Evolutionary conservation across 805 yeast species (phyloP), one percentile per base, ranked within the genome.

Genomic region (Candida manassasensis): DNA sequence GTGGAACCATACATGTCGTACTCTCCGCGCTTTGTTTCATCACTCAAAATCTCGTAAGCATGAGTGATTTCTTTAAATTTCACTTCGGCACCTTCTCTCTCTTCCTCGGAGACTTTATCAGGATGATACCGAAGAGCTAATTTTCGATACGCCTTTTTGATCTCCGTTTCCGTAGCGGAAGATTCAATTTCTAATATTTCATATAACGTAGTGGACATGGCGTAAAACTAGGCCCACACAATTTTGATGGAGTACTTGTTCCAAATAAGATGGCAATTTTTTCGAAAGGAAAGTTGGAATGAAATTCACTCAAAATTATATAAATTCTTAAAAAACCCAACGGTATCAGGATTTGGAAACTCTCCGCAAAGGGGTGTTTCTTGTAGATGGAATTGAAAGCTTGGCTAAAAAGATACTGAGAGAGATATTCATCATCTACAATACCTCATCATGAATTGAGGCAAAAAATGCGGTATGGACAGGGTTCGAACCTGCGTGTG

Each of bases 71-170:
- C 89, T 56, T 90, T 90, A 61, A 90, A 90, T 52, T 71, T 75
- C 42, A 73, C 64, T 57, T 87, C 97, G 3, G 95, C 84, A 13
- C 66, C 75, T 11, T 69, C 81, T 40, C 93, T 67, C 15, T 77
- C 77, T 7, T 74, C 77, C 44, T 78, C 85, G 0, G 76, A 55
- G 2, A 77, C 88, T 54, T 93, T 90, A 57, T 90, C 97, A 0
- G 97, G 97, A 59, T 90, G 97, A 49, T 80, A 76, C 40, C 69
- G 66, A 26, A 90, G 68, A 8, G 97, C 97, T 32, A 87, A 70
- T 47, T 79, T 83, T 45, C 94, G 73, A 59, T 86, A 90, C 0
- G 96, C 95, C 56, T 75, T 79, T 48, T 81, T 81, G 53, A 90
- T 85, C 43, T 89, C 96, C 1, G 61, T 62, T 21, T 75, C 59